Evolutionary conservation across 1,284 basidiomycete species (phyloP), one percentile per base, ranked within the genome.

Genomic region (Exsudoporus floridanus): DNA sequence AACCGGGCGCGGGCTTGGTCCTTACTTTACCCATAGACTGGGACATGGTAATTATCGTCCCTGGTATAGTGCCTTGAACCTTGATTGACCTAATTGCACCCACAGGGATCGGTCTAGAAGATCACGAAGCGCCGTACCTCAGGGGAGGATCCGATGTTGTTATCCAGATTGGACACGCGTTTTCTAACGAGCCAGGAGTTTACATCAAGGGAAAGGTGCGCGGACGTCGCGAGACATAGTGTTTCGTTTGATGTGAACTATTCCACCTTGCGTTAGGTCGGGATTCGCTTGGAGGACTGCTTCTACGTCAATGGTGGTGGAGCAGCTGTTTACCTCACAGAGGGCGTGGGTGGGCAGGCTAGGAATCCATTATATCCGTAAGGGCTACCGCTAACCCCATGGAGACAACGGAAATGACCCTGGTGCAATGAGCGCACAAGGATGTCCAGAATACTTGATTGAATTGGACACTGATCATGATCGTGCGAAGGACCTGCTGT

Each of bases 121-220:
- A 77, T 9, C 92, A 94, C 61, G 92, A 94, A 71, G 74, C 77
- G 6, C 92, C 91, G 1, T 94, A 92, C 69, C 74, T 93, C 28
- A 80, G 81, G 46, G 88, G 88, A 28, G 88, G 87, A 16, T 84
- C 78, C 38, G 63, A 78, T 27, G 78, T 78, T 57, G 60, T 78
- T 23, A 81, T 92, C 47, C 70, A 78, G 40, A 67, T 69, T 0
- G 89, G 90, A 1, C 84, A 92, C 63, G 77, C 86, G 0, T 92
- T 94, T 70, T 91, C 88, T 7, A 77, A 92, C 60, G 91, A 94
- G 68, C 92, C 91, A 2, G 90, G 91, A 0, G 75, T 94, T 28
- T 94, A 94, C 69, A 86, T 93, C 48, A 80, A 87, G 57, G 83
- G 80, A 35, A 76, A 87, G 70, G 84, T 91, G 49, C 23, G 75